These are phyloP conservation scores for Funneliformis caledonium DNA, from an alignment of 371 early-diverging fungal species.

Conservation along the genomic window DNA sequence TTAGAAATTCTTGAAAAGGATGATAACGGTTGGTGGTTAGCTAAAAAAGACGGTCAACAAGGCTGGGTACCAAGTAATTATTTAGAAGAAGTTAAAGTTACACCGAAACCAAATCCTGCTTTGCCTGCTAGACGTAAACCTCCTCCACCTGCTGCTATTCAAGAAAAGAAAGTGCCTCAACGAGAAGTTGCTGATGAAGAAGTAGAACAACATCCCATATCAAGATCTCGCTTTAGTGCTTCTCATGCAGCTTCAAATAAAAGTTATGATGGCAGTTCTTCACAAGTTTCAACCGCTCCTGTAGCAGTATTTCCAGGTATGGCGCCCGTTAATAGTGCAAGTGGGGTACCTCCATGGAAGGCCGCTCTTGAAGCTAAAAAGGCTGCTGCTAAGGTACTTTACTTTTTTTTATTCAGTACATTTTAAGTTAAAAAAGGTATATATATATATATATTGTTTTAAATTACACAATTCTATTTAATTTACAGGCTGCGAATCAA, in stretches of 20 bases:
- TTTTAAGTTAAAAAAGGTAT: neutral
- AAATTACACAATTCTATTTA: too few species aligned
- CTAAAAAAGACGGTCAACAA: slow-evolving; percentile 70
- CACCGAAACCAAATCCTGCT: slow-evolving; percentile 57
- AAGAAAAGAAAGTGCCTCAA: slow-evolving; percentile 9
- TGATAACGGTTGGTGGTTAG: slow-evolving; percentile 89
- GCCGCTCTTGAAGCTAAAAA: slow-evolving; percentile 59
- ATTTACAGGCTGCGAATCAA: neutral
- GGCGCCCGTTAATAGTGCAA: slow-evolving; percentile 32
- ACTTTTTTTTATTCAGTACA: neutral
- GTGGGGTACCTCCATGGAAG: slow-evolving; percentile 58
- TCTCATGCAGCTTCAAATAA: neutral
- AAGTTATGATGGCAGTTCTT: neutral
- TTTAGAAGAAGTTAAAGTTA: slow-evolving; percentile 61
- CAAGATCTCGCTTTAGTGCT: neutral
- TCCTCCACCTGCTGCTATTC: slow-evolving; percentile 48
- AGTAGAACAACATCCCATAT: neutral
- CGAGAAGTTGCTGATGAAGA: neutral
- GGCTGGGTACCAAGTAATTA: slow-evolving; percentile 90
- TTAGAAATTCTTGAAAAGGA: slow-evolving; percentile 81
- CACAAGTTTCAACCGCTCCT: slow-evolving; percentile 23
- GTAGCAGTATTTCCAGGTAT: slow-evolving; percentile 47
- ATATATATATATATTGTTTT: too few species aligned
- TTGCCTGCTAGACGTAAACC: slow-evolving; percentile 58
- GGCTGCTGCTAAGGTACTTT: slow-evolving; percentile 40